phyloP scores from a whole-genome alignment of 108 stramenopile genomes.

The Cyclostephanos tholiformis region DNA sequence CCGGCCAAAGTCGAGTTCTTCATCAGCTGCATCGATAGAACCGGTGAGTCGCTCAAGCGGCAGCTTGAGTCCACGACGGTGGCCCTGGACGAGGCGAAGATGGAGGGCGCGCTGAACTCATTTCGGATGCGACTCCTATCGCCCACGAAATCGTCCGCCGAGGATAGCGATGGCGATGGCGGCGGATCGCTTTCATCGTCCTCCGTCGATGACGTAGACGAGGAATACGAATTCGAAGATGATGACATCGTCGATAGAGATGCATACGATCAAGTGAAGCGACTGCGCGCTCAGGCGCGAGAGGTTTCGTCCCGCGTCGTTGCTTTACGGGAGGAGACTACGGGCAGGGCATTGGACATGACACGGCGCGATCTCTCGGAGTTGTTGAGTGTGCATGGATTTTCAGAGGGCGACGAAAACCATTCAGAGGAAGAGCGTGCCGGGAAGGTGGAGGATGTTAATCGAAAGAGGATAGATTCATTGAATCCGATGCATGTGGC shows the following conservation, averaged over 20 bases:
- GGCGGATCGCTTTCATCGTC: constrained; percentile 32
- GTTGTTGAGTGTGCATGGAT: constrained; percentile 41
- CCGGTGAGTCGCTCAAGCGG: constrained; percentile 19
- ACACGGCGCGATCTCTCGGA: constrained; percentile 19
- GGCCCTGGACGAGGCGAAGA: constrained; percentile 19
- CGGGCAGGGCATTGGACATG: constrained; percentile 21
- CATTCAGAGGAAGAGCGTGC: constrained; percentile 6
- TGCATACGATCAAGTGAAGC: constrained; percentile 33
- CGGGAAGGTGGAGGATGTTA: neutral
- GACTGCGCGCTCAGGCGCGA: constrained; percentile 19
- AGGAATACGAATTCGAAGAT: constrained; percentile 35
- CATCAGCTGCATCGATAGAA: constrained; percentile 28
- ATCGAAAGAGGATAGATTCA: neutral
- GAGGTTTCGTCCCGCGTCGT: constrained; percentile 34
- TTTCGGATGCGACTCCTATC: constrained; percentile 28
- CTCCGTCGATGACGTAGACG: constrained; percentile 27
- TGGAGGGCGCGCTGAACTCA: constrained; percentile 23
- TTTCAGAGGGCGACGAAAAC: neutral
- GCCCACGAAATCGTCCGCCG: neutral
- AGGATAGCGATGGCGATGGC: constrained; percentile 12
- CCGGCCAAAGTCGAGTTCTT: constrained; percentile 25
- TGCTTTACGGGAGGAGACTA: constrained; percentile 28
- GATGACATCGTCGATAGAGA: constrained; percentile 45
- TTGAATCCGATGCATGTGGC: constrained; percentile 27
- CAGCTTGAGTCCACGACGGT: constrained; percentile 26